Conservation (phyloP, 768 basidiomycete genomes). For the Strobilomyces confusus region DNA sequence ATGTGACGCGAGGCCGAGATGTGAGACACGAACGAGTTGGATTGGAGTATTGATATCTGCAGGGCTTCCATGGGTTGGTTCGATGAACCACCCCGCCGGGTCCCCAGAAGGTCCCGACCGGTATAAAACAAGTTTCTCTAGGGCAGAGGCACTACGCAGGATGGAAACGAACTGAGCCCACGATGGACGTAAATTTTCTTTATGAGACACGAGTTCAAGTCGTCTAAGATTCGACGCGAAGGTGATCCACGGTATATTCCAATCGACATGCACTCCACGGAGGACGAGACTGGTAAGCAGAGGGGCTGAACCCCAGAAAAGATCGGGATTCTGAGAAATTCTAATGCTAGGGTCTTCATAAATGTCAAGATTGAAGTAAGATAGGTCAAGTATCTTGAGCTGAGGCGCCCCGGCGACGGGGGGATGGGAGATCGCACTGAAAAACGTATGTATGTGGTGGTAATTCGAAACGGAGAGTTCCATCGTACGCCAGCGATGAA, state of each 20-base stretch:
- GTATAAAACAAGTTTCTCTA: neutral
- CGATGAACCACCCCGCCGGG: neutral
- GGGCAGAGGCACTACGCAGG: neutral
- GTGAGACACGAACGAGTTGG: slow-evolving; percentile 22
- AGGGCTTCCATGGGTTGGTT: slow-evolving; percentile 7
- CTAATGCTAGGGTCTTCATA: slow-evolving; percentile 22
- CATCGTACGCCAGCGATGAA: slow-evolving; percentile 50
- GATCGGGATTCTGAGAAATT: slow-evolving; percentile 39
- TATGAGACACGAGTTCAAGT: neutral
- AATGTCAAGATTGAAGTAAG: slow-evolving; percentile 41
- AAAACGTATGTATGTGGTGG: slow-evolving; percentile 42
- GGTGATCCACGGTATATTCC: slow-evolving; percentile 42
- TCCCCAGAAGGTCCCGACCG: neutral
- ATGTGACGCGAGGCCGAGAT: slow-evolving; percentile 47
- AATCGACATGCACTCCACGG: slow-evolving; percentile 33
- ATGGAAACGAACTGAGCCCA: neutral
- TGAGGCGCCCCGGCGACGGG: slow-evolving; percentile 44
- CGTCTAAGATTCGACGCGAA: slow-evolving; percentile 36
- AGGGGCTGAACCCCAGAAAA: slow-evolving; percentile 54
- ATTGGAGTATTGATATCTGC: slow-evolving; percentile 31
- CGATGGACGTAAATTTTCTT: neutral
- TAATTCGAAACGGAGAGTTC: slow-evolving; percentile 45
- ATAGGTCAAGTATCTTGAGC: slow-evolving; percentile 53
- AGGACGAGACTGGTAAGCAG: slow-evolving; percentile 40
- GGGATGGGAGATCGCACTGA: slow-evolving; percentile 38